Evolutionary conservation across 352 stramenopile species (phyloP).

Genomic region (Pythium guiyangense): DNA sequence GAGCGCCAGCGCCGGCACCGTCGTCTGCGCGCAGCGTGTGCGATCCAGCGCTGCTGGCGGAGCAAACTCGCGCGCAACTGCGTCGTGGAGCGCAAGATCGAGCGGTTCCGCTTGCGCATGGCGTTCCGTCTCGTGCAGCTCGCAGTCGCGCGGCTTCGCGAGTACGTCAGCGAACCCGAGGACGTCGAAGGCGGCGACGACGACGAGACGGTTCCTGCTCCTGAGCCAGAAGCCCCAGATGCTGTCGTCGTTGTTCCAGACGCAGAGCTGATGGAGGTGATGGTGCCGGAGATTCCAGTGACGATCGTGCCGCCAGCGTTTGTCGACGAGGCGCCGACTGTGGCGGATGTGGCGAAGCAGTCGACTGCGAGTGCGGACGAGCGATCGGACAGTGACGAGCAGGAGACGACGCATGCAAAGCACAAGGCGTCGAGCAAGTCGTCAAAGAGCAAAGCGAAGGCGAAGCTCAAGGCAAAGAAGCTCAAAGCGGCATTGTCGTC

Average conservation of each 20-base stretch:
- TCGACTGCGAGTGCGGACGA: conserved; percentile 1
- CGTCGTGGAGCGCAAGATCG: conserved; percentile 19
- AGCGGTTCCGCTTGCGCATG: conserved; percentile 24
- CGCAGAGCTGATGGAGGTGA: not conserved
- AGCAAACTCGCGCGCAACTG: conserved; percentile 16
- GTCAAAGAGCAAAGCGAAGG: not conserved
- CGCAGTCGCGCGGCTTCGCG: conserved; percentile 1
- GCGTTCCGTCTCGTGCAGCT: conserved; percentile 30
- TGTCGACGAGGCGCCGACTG: not conserved
- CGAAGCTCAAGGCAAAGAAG: not conserved
- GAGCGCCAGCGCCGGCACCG: conserved; percentile 29
- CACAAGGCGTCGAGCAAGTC: conserved; percentile 2
- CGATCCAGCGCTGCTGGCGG: conserved; percentile 25
- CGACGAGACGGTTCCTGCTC: not conserved
- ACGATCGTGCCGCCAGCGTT: not conserved
- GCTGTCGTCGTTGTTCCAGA: not conserved
- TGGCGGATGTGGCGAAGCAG: conserved; percentile 1
- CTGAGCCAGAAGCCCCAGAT: not conserved
- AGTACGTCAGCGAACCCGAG: conserved; percentile 2
- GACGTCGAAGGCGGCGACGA: not conserved
- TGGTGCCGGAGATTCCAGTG: not conserved
- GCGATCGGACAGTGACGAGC: conserved; percentile 10
- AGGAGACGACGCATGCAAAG: not conserved
- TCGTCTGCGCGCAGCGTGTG: conserved; percentile 21
- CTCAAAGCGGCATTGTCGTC: conserved; percentile 7